These are phyloP conservation scores for Colletotrichum spaethianum DNA, from an alignment of 2,329 filamentous ascomycete genomes.

Conservation along the genomic window DNA sequence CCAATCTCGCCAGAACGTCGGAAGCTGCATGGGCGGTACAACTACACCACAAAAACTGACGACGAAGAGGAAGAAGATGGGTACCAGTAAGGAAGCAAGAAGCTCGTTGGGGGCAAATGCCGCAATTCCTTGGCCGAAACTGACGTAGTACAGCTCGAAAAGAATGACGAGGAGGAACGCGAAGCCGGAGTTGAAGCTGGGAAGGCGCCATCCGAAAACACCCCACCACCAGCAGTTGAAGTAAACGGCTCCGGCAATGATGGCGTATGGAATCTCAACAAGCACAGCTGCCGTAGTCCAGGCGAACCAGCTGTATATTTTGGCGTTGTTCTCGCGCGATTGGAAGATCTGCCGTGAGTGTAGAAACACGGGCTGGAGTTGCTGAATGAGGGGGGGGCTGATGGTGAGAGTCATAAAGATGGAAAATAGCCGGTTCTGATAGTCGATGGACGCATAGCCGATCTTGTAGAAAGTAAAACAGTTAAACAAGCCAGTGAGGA, in stretches of 20 bases:
- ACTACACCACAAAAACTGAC: conserved; percentile 80
- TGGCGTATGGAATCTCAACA: conserved; percentile 78
- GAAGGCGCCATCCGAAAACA: conserved; percentile 62
- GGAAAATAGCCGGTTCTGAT: conserved; percentile 81
- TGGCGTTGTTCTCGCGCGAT: conserved; percentile 80
- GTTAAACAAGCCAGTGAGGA: conserved; percentile 77
- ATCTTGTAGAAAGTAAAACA: conserved; percentile 79
- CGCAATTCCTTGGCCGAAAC: conserved; percentile 78
- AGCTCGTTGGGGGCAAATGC: conserved; percentile 77
- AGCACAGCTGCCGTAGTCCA: conserved; percentile 77
- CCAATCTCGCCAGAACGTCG: conserved; percentile 74
- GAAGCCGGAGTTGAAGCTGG: conserved; percentile 72
- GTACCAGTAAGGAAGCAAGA: conserved; percentile 76
- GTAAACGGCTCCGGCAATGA: conserved; percentile 76
- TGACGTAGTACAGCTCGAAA: conserved; percentile 76
- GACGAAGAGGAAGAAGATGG: conserved; percentile 79
- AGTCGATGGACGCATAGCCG: conserved; percentile 69
- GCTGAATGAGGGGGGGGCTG: conserved; percentile 80
- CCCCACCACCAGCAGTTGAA: conserved; percentile 73
- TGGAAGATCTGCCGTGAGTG: conserved; percentile 77
- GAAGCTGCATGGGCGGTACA: conserved; percentile 71
- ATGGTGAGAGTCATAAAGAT: conserved; percentile 85
- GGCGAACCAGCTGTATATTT: conserved; percentile 84
- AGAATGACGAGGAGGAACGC: conserved; percentile 75
- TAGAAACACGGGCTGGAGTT: conserved; percentile 81